These are phyloP conservation scores for Hypoxylon sp. DNA, from an alignment of 2,329 filamentous ascomycete genomes.

Conservation along the genomic window DNA sequence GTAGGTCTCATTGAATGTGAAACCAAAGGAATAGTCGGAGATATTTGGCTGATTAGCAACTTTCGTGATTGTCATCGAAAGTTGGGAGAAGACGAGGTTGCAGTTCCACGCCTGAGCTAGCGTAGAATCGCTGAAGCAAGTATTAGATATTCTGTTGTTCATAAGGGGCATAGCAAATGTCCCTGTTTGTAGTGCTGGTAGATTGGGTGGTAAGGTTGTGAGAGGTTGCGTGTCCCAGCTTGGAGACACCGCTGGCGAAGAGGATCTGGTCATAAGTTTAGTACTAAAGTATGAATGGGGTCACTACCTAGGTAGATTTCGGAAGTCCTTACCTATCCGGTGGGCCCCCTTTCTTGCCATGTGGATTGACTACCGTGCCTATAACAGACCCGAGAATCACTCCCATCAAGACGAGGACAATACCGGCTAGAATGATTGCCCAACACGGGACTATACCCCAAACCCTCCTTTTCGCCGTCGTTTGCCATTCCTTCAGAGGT, in stretches of 20 bases:
- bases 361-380: slow-evolving; percentile 57
- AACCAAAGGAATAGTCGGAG: slow-evolving; percentile 56
- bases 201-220: slow-evolving; percentile 60
- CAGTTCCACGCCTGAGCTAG: slow-evolving; percentile 74
- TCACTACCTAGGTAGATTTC: background rate
- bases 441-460: slow-evolving; percentile 72
- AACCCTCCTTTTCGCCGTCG: slow-evolving; percentile 64
- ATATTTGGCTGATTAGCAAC: slow-evolving; percentile 46
- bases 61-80: slow-evolving; percentile 57
- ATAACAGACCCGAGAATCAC: slow-evolving; percentile 69
- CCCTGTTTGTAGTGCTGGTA: slow-evolving; percentile 67
- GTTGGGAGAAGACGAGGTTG: slow-evolving; percentile 61
- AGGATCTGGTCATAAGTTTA: slow-evolving; percentile 37
- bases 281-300: slow-evolving; percentile 15
- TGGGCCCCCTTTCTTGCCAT: slow-evolving; percentile 38
- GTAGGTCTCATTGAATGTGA: slow-evolving; percentile 54
- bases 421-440: slow-evolving; percentile 65
- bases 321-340: slow-evolving; percentile 35
- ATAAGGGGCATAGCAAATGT: slow-evolving; percentile 66
- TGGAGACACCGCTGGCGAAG: slow-evolving; percentile 42
- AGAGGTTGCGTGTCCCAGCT: slow-evolving; percentile 65
- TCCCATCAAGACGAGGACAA: slow-evolving; percentile 64
- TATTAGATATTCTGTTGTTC: slow-evolving; percentile 61
- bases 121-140: slow-evolving; percentile 67
- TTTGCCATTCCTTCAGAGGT: slow-evolving; percentile 63